Base-by-base conservation (phyloP, 208 protist genomes). In the Borovskyia barvae region DNA sequence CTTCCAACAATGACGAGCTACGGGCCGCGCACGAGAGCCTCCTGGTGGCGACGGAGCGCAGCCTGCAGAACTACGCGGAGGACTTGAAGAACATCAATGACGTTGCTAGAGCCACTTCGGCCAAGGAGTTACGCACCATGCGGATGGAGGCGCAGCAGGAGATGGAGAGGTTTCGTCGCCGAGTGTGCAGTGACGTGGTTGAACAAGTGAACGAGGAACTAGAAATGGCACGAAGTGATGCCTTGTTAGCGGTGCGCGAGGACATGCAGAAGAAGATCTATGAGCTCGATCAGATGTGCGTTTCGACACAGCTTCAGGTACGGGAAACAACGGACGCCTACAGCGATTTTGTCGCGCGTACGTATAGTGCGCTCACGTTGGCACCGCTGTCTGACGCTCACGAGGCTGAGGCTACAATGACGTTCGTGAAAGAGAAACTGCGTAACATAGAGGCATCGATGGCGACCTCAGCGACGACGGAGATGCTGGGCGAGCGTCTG, bases 41-140 rank as follows among this genome's bases (percentile, higher is more conserved):
- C 37, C 46, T 86, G 57, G 50, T 76, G 3, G 54, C 77, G 0
- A 73, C 82, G 6, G 86, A 93, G 73, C 65, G 58, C 15, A 84
- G 77, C 14, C 61, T 93, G 17, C 79, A 65, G 35, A 66, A 72
- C 15, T 86, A 86, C 62, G 70, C 75, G 6, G 70, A 76, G 43
- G 81, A 90, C 57, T 37, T 91, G 41, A 77, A 72, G 49, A 49
- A 71, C 29, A 63, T 87, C 12, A 87, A 83, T 41, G 80, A 85
- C 39, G 72, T 85, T 56, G 80, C 80, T 19, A 55, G 82, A 29
- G 80, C 84, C 0, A 78, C 80, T 39, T 63, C 67, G 11, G 80
- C 74, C n/a, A 87, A 85, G 67, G 63, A 75, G 32, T 75, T 90
- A n/a, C 63, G 73, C 7, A 46, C 58, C 30, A 58, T 87, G 67